phyloP scores from a whole-genome alignment of 2,329 filamentous ascomycete genomes.

The Beauveria asiatica region DNA sequence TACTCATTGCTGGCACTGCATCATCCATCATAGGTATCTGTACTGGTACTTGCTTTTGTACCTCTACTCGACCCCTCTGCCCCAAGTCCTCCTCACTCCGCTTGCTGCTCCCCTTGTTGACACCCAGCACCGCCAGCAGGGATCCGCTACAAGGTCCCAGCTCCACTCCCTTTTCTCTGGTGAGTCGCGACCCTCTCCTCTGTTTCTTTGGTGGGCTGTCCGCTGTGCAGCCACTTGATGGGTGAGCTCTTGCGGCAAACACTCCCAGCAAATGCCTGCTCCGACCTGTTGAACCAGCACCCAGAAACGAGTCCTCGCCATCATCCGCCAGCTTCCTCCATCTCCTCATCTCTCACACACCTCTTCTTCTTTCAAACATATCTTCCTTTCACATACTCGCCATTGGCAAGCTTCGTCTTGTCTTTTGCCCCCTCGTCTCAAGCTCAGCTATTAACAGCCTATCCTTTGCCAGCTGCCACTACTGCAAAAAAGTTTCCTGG shows the following conservation, averaged over 20 bases:
- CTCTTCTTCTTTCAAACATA: slow-evolving; percentile 11
- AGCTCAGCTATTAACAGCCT: not conserved
- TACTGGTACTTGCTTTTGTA: not conserved
- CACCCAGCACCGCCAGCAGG: not conserved
- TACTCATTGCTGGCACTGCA: not conserved
- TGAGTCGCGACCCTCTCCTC: not conserved
- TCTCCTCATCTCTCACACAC: not conserved
- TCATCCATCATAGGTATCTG: not conserved
- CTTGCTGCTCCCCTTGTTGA: not conserved
- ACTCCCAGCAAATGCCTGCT: slow-evolving; percentile 10
- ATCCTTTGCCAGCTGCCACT: not conserved
- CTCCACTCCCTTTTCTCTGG: slow-evolving; percentile 5
- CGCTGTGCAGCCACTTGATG: not conserved
- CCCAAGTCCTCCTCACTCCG: slow-evolving; percentile 3
- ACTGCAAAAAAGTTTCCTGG: slow-evolving; percentile 8
- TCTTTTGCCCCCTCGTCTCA: not conserved
- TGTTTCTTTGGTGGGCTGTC: slow-evolving; percentile 4
- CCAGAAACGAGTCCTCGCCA: not conserved
- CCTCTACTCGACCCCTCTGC: not conserved
- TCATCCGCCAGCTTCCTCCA: slow-evolving; percentile 10
- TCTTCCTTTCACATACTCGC: slow-evolving; percentile 11
- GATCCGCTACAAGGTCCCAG: slow-evolving; percentile 3
- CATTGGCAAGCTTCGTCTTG: slow-evolving; percentile 5
- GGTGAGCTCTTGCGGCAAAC: not conserved
- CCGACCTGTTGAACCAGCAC: slow-evolving; percentile 10